Evolutionary conservation across 2,329 filamentous ascomycete genomes (phyloP).

Genomic region (Aspergillus eucalypticola): DNA sequence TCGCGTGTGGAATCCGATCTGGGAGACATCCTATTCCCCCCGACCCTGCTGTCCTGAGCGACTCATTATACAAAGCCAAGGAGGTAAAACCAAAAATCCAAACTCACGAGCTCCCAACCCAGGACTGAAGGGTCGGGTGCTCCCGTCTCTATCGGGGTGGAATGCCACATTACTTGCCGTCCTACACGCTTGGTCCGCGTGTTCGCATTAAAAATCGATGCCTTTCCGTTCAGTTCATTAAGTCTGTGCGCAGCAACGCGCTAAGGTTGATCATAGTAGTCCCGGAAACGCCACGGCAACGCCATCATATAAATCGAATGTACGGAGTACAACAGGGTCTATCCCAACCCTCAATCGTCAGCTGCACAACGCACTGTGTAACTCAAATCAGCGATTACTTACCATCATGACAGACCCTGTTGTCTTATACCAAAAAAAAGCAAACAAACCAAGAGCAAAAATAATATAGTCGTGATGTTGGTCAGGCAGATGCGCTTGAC

Average conservation of each 20-base stretch:
- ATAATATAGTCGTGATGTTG: conserved; percentile 1
- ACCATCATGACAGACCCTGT: conserved; percentile 8
- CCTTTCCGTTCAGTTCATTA: conserved; percentile 27
- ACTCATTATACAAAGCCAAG: conserved; percentile 1
- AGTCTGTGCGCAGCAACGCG: conserved; percentile 14
- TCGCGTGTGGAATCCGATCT: neutral
- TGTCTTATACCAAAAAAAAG: conserved; percentile 14
- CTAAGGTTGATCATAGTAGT: conserved; percentile 12
- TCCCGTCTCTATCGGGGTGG: conserved; percentile 10
- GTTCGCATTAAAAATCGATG: conserved; percentile 21
- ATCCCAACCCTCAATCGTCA: neutral
- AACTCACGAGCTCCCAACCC: neutral
- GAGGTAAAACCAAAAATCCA: neutral
- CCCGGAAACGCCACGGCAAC: conserved; percentile 17
- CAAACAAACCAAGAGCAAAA: conserved; percentile 6
- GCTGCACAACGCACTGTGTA: neutral
- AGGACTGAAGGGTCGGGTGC: neutral
- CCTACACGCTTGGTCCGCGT: conserved; percentile 16
- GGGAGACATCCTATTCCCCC: neutral
- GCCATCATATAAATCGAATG: conserved; percentile 14
- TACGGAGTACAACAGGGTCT: conserved; percentile 1
- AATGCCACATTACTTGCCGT: conserved; percentile 16
- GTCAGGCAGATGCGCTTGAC: conserved; percentile 1
- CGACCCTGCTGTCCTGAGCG: conserved; percentile 7
- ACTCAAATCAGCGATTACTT: neutral